These are phyloP conservation scores for Candida qinlingensis DNA, from an alignment of 805 yeast species.

Conservation along the genomic window DNA sequence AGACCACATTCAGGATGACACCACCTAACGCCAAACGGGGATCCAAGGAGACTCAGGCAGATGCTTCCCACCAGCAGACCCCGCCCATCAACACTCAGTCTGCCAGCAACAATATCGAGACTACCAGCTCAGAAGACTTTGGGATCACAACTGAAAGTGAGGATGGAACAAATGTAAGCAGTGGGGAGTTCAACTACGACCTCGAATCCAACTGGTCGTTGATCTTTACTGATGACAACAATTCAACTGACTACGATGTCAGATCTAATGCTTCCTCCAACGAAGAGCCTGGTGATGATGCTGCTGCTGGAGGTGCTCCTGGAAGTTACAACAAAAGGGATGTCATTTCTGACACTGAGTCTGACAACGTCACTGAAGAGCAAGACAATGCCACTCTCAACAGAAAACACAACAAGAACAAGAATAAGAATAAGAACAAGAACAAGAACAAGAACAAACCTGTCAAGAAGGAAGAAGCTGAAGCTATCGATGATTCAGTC, in stretches of 20 bases:
- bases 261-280: conserved; percentile 21
- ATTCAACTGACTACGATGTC: conserved; percentile 23
- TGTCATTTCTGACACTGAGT: conserved; percentile 18
- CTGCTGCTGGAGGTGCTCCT: not conserved
- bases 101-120: not conserved
- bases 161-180: conserved; percentile 1
- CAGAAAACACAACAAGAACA: not conserved
- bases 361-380: conserved; percentile 6
- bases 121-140: conserved; percentile 1
- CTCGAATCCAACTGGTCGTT: conserved; percentile 25
- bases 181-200: conserved; percentile 16
- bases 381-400: not conserved
- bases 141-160: not conserved
- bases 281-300: conserved; percentile 11
- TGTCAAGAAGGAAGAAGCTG: not conserved
- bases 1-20: not conserved
- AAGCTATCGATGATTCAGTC: not conserved
- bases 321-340: not conserved
- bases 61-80: not conserved
- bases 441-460: too few species aligned
- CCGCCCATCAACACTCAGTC: not conserved
- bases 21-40: not conserved
- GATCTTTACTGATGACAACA: conserved; percentile 26
- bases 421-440: not conserved
- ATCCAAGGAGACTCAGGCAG: not conserved